Base-by-base conservation (phyloP, 805 yeast species). In the Saccharomycopsis selenospora region DNA sequence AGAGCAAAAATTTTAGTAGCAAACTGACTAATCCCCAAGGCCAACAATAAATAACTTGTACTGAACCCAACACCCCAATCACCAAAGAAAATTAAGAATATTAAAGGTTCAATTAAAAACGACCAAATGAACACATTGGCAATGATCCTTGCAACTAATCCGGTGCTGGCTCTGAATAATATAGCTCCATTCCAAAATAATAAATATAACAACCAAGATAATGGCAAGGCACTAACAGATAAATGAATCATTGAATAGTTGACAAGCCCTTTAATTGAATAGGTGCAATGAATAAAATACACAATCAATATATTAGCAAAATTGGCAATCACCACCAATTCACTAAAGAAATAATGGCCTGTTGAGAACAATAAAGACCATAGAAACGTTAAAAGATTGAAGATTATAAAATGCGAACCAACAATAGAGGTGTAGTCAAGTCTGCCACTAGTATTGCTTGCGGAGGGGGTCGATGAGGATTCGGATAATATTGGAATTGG, bases 121-220 rank as follows among this genome's bases (percentile, higher is more conserved):
- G 78, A 81, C 95, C 95, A 87, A 59, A 86, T 76, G 54, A 83
- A 70, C 28, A 85, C 62, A 62, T 86, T 85, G 46, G 91, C 86
- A 20, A 85, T 52, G 45, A 86, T 65, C 51, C 95, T 72, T 13
- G 87, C 79, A 18, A 75, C 65, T n/a, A 82, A 62, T 23, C 69
- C 62, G 57, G 75, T 73, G 22, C 57, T 51, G 10, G 83, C 76
- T 52, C 81, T 84, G 66, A 81, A 76, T 61, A 82, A 61, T 25
- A 82, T 82, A 1, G 95, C 89, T 42, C 95, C 95, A 60, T 83
- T 84, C 95, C 95, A 87, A 69, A 85, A 83, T 33, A 86, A 61
- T 22, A 80, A 81, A 59, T 79, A 84, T 50, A 83, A 61, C 30
- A 81, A 65, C 95, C 95, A 87, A 27, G 84, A 71, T 48, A 84